Evolutionary conservation across 2,329 filamentous ascomycete species (phyloP), one percentile per base, ranked within the genome.

Genomic region (Aspergillus sp.): DNA sequence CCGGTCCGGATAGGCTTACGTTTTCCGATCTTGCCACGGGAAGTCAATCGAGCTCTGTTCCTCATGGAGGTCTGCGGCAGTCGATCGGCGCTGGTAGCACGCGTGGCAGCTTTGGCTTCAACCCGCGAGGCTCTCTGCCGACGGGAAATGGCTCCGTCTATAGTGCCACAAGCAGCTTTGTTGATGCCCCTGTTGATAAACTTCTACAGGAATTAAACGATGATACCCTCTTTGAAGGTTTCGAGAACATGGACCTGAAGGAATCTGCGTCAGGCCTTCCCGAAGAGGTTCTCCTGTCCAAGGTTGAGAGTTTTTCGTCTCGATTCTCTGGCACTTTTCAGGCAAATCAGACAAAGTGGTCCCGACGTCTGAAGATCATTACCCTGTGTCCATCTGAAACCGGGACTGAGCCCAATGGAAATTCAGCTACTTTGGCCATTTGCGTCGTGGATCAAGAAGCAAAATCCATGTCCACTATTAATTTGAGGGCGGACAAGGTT

Each of bases 1-100:
- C 91, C 10, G 95, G 89, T 16, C 90, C 94, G 65, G 92, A 96
- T 66, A 85, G 90, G 68, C 83, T 88, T 1, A 84, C 88, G n/a
- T 96, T 96, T 71, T 84, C 87, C 29, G 92, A 96, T 52, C 85
- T 88, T 60, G 83, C 85, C 16, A 80, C 80, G 56, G 80, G 77
- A 66, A 77, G 67, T 54, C 76, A 77, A 60, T 67, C 69, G 14
- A 73, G 60, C 49, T 59, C 69, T 16, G 61, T 71, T 47, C 68
- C 69, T 26, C 80, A 75, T 74, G 64, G 81, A 73, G 81, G 82
- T 49, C 76, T 82, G 14, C 86, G 89, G 64, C 85, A 95, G 55
- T 96, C 93, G 1, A 85, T 95, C 63, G 89, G 90, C 31, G 87
- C 83, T 56, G 82, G 85, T 55, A 85, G 86, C 56, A 82, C 84